Evolutionary conservation across 1,284 basidiomycete genomes (phyloP), one percentile per base, ranked within the genome.

Genomic region (Mycosarcoma mackinlayi): DNA sequence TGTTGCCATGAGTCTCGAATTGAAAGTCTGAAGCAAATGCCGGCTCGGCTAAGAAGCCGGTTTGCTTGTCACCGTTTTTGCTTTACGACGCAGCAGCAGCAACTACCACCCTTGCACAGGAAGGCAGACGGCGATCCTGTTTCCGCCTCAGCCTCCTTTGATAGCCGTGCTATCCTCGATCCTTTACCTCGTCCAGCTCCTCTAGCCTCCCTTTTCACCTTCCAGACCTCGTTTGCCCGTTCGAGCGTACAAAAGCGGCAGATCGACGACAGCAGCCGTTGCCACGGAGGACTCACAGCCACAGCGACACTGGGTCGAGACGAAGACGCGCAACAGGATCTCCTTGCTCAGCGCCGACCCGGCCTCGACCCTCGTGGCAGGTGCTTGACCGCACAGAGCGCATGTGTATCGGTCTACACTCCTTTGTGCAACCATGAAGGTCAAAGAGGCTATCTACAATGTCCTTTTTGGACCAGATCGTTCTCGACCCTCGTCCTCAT

Each of bases 381-480:
- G n/a, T n/a, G n/a, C n/a, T n/a, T n/a, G n/a, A n/a, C n/a, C n/a
- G n/a, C n/a, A n/a, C n/a, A n/a, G n/a, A n/a, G n/a, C n/a, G n/a
- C n/a, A n/a, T n/a, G n/a, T n/a, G n/a, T n/a, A n/a, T n/a, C n/a
- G n/a, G n/a, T n/a, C n/a, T n/a, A n/a, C n/a, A n/a, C n/a, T n/a
- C n/a, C n/a, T 24, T 25, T 16, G 11, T 25, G 5, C 45, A 34
- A 53, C 28, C 18, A 70, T 64, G 61, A 53, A 38, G 35, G 50
- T 64, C 61, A 64, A 61, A 45, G 67, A 60, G 24, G 30, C 61
- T 10, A 48, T 70, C 3, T 70, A 61, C 52, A 63, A 55, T 23
- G 24, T 57, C 19, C 25, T 70, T 24, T 70, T 70, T 42, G 67
- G 67, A 10, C 52, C 67, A 4, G 53, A 64, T 30, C 40, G 38